Evolutionary conservation across 495 filamentous ascomycete species (phyloP).

Genomic region (Hypoxylon fuscum): DNA sequence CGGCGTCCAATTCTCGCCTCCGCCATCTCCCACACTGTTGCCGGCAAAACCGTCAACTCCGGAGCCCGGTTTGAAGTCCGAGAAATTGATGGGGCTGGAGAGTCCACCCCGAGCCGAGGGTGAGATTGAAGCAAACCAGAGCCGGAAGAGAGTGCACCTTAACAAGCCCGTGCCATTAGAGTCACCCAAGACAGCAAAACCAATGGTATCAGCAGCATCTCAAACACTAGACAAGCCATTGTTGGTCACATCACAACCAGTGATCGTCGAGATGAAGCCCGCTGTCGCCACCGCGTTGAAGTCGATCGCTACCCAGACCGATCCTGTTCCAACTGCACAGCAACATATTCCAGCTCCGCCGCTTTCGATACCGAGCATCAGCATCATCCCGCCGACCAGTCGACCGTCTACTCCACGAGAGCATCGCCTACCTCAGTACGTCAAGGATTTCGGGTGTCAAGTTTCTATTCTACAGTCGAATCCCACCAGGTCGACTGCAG

Average conservation of each 20-base stretch:
- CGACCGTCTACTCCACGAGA: constrained; percentile 63
- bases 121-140: constrained; percentile 76
- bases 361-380: constrained; percentile 66
- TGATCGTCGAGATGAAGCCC: constrained; percentile 31
- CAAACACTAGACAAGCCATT: constrained; percentile 76
- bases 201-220: constrained; percentile 75
- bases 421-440: constrained; percentile 61
- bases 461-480: constrained; percentile 53
- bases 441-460: constrained; percentile 66
- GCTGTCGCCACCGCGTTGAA: constrained; percentile 48
- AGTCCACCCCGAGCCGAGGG: constrained; percentile 55
- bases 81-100: constrained; percentile 49
- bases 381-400: constrained; percentile 66
- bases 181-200: constrained; percentile 38
- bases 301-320: constrained; percentile 76
- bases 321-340: constrained; percentile 47
- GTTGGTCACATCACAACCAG: constrained; percentile 43
- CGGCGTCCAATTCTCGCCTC: constrained; percentile 85
- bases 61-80: constrained; percentile 48
- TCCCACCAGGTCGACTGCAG: constrained; percentile 69
- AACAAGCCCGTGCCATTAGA: constrained; percentile 54
- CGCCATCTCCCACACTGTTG: constrained; percentile 71
- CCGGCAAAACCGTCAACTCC: constrained; percentile 52
- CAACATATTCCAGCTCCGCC: constrained; percentile 48
- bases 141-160: constrained; percentile 68